Base-by-base conservation (phyloP, 2,329 filamentous ascomycete genomes). In the Fusarium clavum region DNA sequence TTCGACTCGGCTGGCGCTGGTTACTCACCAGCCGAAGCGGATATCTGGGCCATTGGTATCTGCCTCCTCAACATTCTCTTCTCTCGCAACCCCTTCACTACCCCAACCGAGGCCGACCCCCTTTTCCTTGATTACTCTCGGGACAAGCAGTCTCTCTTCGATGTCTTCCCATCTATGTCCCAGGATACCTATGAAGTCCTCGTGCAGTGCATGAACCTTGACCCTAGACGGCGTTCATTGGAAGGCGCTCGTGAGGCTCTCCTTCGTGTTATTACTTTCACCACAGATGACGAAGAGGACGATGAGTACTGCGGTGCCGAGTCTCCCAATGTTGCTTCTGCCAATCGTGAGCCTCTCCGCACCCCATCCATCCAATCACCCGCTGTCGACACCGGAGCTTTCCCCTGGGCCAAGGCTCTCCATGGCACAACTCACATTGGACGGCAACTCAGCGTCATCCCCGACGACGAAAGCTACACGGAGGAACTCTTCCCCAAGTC, bases 131-230 rank as follows among this genome's bases (percentile, higher is more conserved):
- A 99, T 81, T 99, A 97, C 79, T 92, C 91, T 53, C 90, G 92
- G 63, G 95, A 99, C 83, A 94, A 94, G 80, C 94, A 98, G 81
- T 97, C 93, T 43, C 88, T 99, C 61, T 99, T 99, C 79, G 96
- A 99, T 79, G 93, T 98, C 76, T 99, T 99, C 81, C 94, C 96
- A 41, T 94, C 93, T 80, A 97, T 99, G 95, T 98, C 95, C 52
- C 94, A 97, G 80, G 96, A 99, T 80, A 98, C 96, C 1, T 99
- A 93, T 77, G 94, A 98, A 81, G 93, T 99, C 72, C 90, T 99
- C 80, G 90, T 91, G 55, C 88, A 97, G 81, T 97, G 93, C 80
- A 89, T 99, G 88, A 93, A 93, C 75, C 83, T 99, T 73, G 95
- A 99, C 78, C 96, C 96, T 13, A 88, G 87, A 79, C 97, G 94